These are phyloP conservation scores for Monosporozyma unispora DNA, from an alignment of 805 yeast species.

Conservation along the genomic window DNA sequence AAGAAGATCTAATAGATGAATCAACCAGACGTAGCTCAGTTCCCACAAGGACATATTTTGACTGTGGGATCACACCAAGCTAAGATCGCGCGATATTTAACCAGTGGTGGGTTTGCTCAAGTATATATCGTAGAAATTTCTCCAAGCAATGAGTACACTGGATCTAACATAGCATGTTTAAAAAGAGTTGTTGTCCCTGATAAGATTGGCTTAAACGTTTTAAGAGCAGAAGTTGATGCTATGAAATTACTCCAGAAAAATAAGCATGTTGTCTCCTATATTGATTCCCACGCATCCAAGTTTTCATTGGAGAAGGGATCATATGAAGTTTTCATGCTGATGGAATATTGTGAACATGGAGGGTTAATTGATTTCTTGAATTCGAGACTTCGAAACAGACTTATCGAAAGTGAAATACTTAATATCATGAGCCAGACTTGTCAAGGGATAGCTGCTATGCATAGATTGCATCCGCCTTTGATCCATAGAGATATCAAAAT, in stretches of 20 bases:
- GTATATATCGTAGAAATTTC: conserved; percentile 72
- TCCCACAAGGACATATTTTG: conserved; percentile 66
- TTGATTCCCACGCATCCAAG: conserved; percentile 91
- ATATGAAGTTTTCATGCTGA: conserved; percentile 68
- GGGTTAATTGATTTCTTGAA: conserved; percentile 79
- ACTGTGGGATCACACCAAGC: conserved; percentile 79
- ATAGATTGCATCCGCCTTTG: conserved; percentile 58
- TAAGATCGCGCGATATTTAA: conserved; percentile 59
- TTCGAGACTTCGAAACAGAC: conserved; percentile 53
- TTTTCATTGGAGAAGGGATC: conserved; percentile 42
- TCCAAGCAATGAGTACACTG: conserved; percentile 49
- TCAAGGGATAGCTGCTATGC: conserved; percentile 72
- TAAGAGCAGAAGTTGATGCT: conserved; percentile 94
- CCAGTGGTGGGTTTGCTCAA: conserved; percentile 94
- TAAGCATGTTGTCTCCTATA: conserved; percentile 75
- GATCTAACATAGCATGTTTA: conserved; percentile 60
- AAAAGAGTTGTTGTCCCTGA: conserved; percentile 92
- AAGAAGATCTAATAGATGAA: conserved; percentile 1
- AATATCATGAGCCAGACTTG: conserved; percentile 62
- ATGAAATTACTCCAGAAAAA: conserved; percentile 83
- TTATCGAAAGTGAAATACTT: conserved; percentile 59
- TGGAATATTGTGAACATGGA: conserved; percentile 74
- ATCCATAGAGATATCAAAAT: conserved; percentile 76
- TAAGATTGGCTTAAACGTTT: conserved; percentile 67
- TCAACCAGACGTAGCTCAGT: conserved; percentile 34